Evolutionary conservation across 2,329 filamentous ascomycete genomes (phyloP), one percentile per base, ranked within the genome.

Genomic region (Venturia carpophila): DNA sequence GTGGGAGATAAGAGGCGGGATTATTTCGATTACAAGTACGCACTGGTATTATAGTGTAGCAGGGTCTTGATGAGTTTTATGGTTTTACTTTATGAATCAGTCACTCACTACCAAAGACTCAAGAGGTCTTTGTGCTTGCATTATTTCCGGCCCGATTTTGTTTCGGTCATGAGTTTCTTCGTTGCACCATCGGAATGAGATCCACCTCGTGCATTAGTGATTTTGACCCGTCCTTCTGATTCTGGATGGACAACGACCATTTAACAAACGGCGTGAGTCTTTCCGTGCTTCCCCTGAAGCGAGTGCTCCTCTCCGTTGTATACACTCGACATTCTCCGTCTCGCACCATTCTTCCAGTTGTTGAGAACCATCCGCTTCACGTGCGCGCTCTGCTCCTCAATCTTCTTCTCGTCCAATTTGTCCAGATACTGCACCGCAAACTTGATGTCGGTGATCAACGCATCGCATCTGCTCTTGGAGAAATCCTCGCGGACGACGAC

Each of bases 401-500:
- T 79, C 69, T 83, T 84, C 64, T 88, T 84, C 70, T 82, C 80
- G 71, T 96, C 91, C 81, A 94, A 89, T 67, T 85, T 79, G 68
- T 88, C 84, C 34, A 97, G 80, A 49, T 89, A 80, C 60, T 85
- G 79, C 68, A 92, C 74, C 68, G 90, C 90, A 62, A 92, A 80
- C 79, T 89, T 91, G 77, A 97, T 86, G 73, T 97, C 92, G 34
- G 75, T 71, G 67, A 97, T 77, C 58, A 97, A 80, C 11, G 84
- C 80, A 73, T 97, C 92, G 72, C 91, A 96, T 47, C 92, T 84
- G 69, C 82, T 86, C 75, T 89, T 87, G 60, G 86, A 90, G 71
- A 97, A 97, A 77, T 97, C 93, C 77, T 97, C 93, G 62, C 93
- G 86, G 5, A 97, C 90, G 0, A 97, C 93, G 5, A 97, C 86